Conservation (phyloP, 495 filamentous ascomycete genomes). For the Lasiosphaeria hispida region DNA sequence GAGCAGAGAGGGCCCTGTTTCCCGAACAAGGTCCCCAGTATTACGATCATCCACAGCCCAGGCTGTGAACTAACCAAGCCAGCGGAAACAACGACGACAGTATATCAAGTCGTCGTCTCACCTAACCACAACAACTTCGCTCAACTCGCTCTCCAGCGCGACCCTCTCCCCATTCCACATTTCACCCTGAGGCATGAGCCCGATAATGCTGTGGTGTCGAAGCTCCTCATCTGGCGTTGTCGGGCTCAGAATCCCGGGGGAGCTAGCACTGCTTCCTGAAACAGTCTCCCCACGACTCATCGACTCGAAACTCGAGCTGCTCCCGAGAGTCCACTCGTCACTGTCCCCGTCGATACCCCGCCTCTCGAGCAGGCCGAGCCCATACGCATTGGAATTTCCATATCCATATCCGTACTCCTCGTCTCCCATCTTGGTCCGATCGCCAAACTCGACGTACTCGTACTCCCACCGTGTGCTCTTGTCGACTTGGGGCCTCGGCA, state of each 20-base stretch:
- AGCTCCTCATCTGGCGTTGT: conserved; percentile 33
- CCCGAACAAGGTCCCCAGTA: neutral
- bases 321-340: conserved; percentile 49
- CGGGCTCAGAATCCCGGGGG: conserved; percentile 43
- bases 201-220: conserved; percentile 18
- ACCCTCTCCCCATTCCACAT: conserved; percentile 30
- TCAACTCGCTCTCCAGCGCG: conserved; percentile 29
- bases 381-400: conserved; percentile 21
- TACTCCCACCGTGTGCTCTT: conserved; percentile 93
- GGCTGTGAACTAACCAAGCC: too few species aligned
- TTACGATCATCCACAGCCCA: too few species aligned
- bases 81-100: neutral
- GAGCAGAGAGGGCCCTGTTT: neutral
- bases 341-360: conserved; percentile 26
- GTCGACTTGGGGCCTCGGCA: conserved; percentile 75
- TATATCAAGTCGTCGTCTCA: conserved; percentile 10
- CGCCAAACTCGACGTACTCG: conserved; percentile 83
- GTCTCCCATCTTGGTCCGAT: conserved; percentile 35
- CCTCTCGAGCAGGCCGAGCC: conserved; percentile 32
- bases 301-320: conserved; percentile 38
- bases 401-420: conserved; percentile 38
- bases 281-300: conserved; percentile 35
- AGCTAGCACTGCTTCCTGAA: conserved; percentile 34
- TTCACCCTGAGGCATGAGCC: conserved; percentile 26
- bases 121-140: conserved; percentile 29